These are phyloP conservation scores for Trichoderma atroviride DNA, from an alignment of 2,329 filamentous ascomycete genomes.

Conservation along the genomic window DNA sequence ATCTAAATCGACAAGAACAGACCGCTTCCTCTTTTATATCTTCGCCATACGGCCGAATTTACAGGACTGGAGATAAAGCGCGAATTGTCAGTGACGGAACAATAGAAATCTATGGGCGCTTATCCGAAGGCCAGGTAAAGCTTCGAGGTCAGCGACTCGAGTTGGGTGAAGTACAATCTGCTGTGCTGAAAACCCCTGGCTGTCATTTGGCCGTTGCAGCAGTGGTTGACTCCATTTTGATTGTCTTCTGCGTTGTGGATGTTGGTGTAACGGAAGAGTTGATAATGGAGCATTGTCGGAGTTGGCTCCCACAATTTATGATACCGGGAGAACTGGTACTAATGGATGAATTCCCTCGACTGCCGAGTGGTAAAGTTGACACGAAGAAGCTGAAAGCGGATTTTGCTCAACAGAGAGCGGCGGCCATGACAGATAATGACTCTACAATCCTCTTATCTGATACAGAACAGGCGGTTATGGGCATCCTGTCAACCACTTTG, in stretches of 20 bases:
- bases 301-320: conserved; percentile 84
- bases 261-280: conserved; percentile 37
- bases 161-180: conserved; percentile 76
- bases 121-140: conserved; percentile 82
- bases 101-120: conserved; percentile 81
- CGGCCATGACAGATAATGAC: conserved; percentile 8
- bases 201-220: conserved; percentile 69
- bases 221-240: conserved; percentile 68
- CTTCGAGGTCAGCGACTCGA: conserved; percentile 82
- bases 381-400: conserved; percentile 62
- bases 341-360: conserved; percentile 66
- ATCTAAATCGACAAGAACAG: conserved; percentile 79
- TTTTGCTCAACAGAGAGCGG: conserved; percentile 40
- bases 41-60: conserved; percentile 69
- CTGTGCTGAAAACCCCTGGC: conserved; percentile 60
- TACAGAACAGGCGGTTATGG: conserved; percentile 40
- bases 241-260: conserved; percentile 71
- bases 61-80: conserved; percentile 85
- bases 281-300: conserved; percentile 63
- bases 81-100: conserved; percentile 66
- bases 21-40: conserved; percentile 72
- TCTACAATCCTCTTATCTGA: conserved; percentile 28
- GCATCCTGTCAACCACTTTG: conserved; percentile 47
- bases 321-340: conserved; percentile 73
- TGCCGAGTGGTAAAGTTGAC: conserved; percentile 85